Evolutionary conservation across 2,329 filamentous ascomycete species (phyloP).

Genomic region (Fonsecaea nubica): DNA sequence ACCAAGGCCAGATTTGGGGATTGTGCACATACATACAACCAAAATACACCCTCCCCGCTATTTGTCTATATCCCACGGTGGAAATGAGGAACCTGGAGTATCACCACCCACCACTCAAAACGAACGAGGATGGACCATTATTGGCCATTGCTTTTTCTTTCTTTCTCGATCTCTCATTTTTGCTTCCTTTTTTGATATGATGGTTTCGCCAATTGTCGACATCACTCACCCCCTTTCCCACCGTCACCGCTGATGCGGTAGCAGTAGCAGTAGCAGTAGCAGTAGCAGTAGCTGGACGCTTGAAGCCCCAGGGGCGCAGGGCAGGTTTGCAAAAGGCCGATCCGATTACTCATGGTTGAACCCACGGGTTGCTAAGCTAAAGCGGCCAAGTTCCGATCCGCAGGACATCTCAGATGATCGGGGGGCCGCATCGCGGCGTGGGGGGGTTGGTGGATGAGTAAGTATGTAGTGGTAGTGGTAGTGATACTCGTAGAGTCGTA

Average conservation of each 20-base stretch:
- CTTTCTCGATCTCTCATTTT: no score
- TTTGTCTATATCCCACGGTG: not conserved
- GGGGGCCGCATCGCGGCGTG: no score
- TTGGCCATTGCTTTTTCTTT: no score
- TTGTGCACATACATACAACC: not conserved
- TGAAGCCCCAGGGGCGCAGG: not conserved
- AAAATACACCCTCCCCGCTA: not conserved
- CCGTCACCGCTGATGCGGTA: no score
- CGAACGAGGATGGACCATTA: no score
- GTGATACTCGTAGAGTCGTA: no score
- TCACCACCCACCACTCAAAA: no score
- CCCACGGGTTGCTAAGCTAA: not conserved
- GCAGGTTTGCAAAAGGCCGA: not conserved
- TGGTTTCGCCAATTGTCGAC: no score
- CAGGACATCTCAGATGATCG: not conserved
- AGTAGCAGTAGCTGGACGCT: not conserved
- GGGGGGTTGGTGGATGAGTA: no score
- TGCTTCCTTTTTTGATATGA: no score
- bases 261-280: not conserved
- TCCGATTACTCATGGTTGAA: not conserved
- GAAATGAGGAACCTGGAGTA: not conserved
- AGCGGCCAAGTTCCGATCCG: slow-evolving; percentile 2
- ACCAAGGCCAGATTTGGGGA: not conserved
- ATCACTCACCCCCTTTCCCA: no score
- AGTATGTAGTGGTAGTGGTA: no score